phyloP scores from a whole-genome alignment of 495 filamentous ascomycete genomes.

The Melanomma pulvis-pyrius region DNA sequence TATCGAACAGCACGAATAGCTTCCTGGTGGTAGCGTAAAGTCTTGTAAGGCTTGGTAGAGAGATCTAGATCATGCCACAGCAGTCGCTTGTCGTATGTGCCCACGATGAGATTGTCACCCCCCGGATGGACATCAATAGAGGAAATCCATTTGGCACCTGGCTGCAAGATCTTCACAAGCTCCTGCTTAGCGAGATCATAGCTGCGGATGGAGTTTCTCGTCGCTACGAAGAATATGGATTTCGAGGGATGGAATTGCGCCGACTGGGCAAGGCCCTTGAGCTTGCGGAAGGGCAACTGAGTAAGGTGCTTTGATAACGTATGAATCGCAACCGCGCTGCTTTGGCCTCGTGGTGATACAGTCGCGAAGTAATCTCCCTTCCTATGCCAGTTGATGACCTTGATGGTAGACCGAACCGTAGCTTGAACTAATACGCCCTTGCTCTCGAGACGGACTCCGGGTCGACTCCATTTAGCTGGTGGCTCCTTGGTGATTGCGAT shows the following conservation, averaged over 20 bases:
- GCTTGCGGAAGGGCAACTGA: slow-evolving; percentile 85
- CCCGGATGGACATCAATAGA: slow-evolving; percentile 90
- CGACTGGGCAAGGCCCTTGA: slow-evolving; percentile 84
- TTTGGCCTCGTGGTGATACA: slow-evolving; percentile 76
- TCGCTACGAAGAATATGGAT: slow-evolving; percentile 93
- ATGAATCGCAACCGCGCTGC: slow-evolving; percentile 90
- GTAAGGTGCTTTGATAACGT: slow-evolving; percentile 92
- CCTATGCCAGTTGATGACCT: slow-evolving; percentile 93
- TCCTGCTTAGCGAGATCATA: slow-evolving; percentile 91
- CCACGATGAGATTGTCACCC: slow-evolving; percentile 90
- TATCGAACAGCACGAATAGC: slow-evolving; percentile 86
- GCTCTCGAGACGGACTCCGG: slow-evolving; percentile 70
- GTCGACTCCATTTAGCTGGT: slow-evolving; percentile 80
- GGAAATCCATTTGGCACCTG: slow-evolving; percentile 93
- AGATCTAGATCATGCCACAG: slow-evolving; percentile 98
- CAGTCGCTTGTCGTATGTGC: slow-evolving; percentile 88
- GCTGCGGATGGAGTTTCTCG: slow-evolving; percentile 83
- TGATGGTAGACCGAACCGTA: slow-evolving; percentile 79
- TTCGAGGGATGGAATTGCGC: slow-evolving; percentile 92
- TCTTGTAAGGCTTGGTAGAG: slow-evolving; percentile 88
- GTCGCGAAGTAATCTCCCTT: slow-evolving; percentile 93
- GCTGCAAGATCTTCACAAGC: slow-evolving; percentile 86
- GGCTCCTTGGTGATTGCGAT: slow-evolving; percentile 68
- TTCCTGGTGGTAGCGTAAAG: slow-evolving; percentile 87
- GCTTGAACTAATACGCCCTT: slow-evolving; percentile 75